phyloP scores from a whole-genome alignment of 2,329 filamentous ascomycete species.

The Hypomyces rosellus region DNA sequence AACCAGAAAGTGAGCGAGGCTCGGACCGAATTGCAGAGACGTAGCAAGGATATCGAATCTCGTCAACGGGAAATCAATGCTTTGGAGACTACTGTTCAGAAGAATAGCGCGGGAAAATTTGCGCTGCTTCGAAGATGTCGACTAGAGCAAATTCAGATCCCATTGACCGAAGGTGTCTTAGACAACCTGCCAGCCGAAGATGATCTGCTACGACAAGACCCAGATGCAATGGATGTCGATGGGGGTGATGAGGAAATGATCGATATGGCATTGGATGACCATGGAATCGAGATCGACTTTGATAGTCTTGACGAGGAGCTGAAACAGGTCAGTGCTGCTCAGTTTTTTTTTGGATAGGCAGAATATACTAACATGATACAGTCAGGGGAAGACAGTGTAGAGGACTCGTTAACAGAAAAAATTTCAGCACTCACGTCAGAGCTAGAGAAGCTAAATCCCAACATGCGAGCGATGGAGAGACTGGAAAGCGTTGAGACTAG shows the following conservation, averaged over 20 bases:
- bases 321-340: conserved; percentile 54
- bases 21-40: conserved; percentile 73
- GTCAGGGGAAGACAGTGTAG: conserved; percentile 63
- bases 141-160: conserved; percentile 85
- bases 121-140: conserved; percentile 81
- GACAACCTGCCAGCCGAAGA: conserved; percentile 86
- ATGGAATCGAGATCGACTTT: conserved; percentile 88
- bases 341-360: background rate
- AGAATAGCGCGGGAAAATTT: conserved; percentile 77
- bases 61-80: conserved; percentile 66
- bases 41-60: conserved; percentile 74
- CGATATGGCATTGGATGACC: conserved; percentile 69
- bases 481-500: conserved; percentile 79
- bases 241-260: conserved; percentile 55
- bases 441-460: conserved; percentile 90
- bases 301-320: conserved; percentile 74
- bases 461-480: conserved; percentile 91
- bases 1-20: conserved; percentile 72
- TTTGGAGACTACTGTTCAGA: conserved; percentile 81
- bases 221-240: conserved; percentile 90
- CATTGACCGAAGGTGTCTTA: conserved; percentile 68
- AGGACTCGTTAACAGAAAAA: conserved; percentile 70
- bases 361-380: conserved; percentile 25
- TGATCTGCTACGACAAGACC: conserved; percentile 65
- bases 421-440: conserved; percentile 69